A percentile compares a stretch with the other conserved stretches of the same genome.
Conservation (phyloP, 805 yeast genomes). For the Pichia occidentalis region DNA sequence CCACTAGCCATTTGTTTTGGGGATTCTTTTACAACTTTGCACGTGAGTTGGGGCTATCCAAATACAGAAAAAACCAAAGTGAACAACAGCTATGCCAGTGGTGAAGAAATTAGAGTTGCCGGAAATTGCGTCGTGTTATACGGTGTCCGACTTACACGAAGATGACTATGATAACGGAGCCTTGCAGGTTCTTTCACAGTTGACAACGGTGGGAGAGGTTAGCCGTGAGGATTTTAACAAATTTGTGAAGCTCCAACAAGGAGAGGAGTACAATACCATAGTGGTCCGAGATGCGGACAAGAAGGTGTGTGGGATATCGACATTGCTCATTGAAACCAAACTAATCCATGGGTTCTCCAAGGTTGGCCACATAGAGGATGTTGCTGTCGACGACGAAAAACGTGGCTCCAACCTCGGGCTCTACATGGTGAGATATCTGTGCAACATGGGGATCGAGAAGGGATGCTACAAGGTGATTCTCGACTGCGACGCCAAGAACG, state of each 20-base stretch:
- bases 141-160: conserved; percentile 48
- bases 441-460: conserved; percentile 45
- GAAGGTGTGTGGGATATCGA: conserved; percentile 75
- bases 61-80: no score
- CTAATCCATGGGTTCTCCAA: conserved; percentile 76
- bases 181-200: conserved; percentile 51
- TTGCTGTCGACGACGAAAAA: conserved; percentile 64
- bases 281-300: conserved; percentile 55
- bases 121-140: conserved; percentile 54
- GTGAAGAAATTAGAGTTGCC: neutral
- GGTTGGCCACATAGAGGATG: conserved; percentile 94
- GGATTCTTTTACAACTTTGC: no score
- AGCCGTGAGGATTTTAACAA: conserved; percentile 41
- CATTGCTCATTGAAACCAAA: conserved; percentile 72
- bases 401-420: conserved; percentile 84
- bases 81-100: no score
- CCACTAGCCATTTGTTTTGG: no score
- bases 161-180: conserved; percentile 60
- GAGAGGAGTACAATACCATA: conserved; percentile 52
- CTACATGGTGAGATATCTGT: conserved; percentile 54
- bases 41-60: no score
- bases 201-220: conserved; percentile 82
- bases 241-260: conserved; percentile 54
- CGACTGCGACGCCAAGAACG: conserved; percentile 82
- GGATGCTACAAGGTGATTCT: conserved; percentile 87